Conservation (phyloP, 306 rosid genomes). For the Citrullus amarus region DNA sequence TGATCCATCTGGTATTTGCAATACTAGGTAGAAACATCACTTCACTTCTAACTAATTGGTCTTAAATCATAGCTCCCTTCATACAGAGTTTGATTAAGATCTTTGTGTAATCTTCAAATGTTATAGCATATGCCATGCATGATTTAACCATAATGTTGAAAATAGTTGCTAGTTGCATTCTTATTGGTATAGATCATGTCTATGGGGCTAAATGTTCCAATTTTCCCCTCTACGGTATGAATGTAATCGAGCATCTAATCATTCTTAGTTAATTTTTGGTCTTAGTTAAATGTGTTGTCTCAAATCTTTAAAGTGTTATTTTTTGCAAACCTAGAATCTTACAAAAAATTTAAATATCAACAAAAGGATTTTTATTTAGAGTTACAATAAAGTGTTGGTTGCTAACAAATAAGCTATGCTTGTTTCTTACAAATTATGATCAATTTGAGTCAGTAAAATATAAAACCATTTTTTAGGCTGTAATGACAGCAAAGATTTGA, state of each 20-base stretch:
- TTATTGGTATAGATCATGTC: background rate
- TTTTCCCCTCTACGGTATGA: background rate
- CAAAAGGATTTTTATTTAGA: too few relatives aligned
- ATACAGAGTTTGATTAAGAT: background rate
- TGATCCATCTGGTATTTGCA: constrained; percentile 39
- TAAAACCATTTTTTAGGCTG: too few relatives aligned
- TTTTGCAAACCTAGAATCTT: too few relatives aligned
- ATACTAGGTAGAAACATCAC: constrained; percentile 15
- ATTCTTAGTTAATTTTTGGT: background rate
- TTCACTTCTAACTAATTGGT: constrained; percentile 2
- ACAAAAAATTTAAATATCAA: too few relatives aligned
- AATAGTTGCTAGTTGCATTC: background rate
- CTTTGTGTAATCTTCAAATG: background rate
- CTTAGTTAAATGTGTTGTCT: background rate
- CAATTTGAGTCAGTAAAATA: too few relatives aligned
- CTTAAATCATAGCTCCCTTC: background rate
- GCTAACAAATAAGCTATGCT: too few relatives aligned
- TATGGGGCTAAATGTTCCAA: background rate
- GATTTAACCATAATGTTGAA: background rate
- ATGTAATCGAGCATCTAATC: background rate
- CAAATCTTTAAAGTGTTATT: background rate
- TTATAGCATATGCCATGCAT: background rate
- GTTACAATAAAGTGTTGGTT: too few relatives aligned
- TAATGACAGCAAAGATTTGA: too few relatives aligned
- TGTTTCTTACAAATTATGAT: too few relatives aligned